Evolutionary conservation across 345 rosid genomes (phyloP).

Genomic region (Populus tremula): DNA sequence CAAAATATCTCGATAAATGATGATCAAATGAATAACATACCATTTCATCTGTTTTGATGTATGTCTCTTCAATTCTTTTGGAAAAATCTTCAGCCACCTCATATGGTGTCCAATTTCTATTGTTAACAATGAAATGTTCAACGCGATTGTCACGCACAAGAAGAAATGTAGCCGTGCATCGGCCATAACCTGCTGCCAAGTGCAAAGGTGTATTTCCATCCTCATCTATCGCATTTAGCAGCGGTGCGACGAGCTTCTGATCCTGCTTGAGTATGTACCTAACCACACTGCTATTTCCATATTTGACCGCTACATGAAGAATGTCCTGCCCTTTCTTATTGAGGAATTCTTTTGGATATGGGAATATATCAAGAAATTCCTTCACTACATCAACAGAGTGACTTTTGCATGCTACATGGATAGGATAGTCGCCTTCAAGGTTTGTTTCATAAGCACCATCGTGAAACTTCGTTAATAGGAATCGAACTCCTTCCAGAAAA

Average conservation of each 20-base stretch:
- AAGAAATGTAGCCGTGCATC: neutral
- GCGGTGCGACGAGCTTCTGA: neutral
- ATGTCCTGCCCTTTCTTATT: neutral
- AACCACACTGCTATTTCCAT: neutral
- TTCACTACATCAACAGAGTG: neutral
- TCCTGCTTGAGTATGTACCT: neutral
- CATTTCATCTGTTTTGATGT: neutral
- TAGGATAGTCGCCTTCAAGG: neutral
- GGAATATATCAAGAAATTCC: neutral
- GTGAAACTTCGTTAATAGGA: neutral
- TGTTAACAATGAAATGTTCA: neutral
- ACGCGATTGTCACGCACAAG: neutral
- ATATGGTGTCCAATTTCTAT: neutral
- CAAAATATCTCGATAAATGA: neutral
- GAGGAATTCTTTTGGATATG: neutral
- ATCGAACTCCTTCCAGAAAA: neutral
- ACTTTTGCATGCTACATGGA: neutral
- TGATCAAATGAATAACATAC: neutral
- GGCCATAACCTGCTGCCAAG: neutral
- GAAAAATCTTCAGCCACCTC: neutral
- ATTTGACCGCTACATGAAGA: neutral
- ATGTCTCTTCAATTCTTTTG: neutral
- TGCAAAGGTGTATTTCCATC: neutral
- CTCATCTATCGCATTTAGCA: neutral
- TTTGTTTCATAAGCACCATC: neutral